Conservation (phyloP, 1,284 basidiomycete genomes). For the Melampsora americana region DNA sequence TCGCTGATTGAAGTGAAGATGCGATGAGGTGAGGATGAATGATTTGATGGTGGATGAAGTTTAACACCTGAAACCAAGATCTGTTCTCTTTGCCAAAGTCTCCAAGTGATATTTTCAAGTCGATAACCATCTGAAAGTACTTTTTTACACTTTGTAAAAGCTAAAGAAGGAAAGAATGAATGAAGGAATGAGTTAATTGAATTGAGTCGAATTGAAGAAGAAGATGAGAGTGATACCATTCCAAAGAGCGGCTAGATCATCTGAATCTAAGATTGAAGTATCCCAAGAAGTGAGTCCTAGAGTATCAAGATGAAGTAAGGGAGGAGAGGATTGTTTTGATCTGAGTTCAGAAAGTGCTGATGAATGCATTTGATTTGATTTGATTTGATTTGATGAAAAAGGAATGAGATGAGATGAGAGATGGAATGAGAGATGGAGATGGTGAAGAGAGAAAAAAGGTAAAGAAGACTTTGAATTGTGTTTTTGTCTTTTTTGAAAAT, state of each 20-base stretch:
- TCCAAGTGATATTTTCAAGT: constrained; percentile 36
- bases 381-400: not conserved
- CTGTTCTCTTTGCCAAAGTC: constrained; percentile 28
- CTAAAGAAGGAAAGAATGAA: not conserved
- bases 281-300: not conserved
- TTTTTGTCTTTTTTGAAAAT: too few relatives aligned
- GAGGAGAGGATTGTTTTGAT: not conserved
- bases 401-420: not conserved
- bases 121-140: constrained; percentile 24
- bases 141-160: constrained; percentile 15
- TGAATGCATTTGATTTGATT: not conserved
- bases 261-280: not conserved
- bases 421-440: too few relatives aligned
- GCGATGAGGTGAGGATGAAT: not conserved
- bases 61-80: not conserved
- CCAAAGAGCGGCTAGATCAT: constrained; percentile 1
- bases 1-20: not conserved
- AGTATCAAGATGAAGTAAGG: not conserved
- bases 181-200: not conserved
- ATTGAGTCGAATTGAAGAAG: not conserved
- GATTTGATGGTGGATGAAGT: not conserved
- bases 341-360: not conserved
- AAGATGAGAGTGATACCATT: not conserved
- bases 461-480: too few relatives aligned
- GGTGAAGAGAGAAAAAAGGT: too few relatives aligned